Base-by-base conservation (phyloP, 352 stramenopile genomes). In the Globisporangium cystogenes region DNA sequence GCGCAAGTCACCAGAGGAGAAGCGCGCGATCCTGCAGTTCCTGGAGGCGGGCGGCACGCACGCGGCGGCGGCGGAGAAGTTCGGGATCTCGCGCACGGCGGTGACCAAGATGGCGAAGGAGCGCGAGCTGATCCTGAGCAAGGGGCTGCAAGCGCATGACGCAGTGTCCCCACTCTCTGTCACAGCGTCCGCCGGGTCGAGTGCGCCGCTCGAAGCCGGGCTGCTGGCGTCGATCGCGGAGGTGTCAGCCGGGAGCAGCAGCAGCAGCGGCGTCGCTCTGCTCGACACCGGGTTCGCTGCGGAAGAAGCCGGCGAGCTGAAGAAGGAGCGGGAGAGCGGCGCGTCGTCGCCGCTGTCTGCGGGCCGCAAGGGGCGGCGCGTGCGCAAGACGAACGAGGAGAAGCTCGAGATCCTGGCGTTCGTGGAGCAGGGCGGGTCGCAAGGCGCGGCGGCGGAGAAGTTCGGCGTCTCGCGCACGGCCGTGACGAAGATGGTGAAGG, bases 401-500 rank as follows among this genome's bases (percentile, higher is more conserved):
- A 93, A 93, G 64, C 74, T 93, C 48, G 75, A 87, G 40, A 93
- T 93, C 51, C 39, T 93, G 42, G 67, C 72, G 6, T 93, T 84
- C 57, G 83, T 93, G 11, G 83, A 93, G 44, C 68, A 87, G 27
- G 81, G 81, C 42, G 81, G 80, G 10, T 90, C 83, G 0, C 83
- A 93, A 46, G 76, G 80, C 31, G 74, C 80, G 1, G 80, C 83
- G 7, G 78, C 83, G 0, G 81, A 90, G 51, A 87, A 88, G 51
- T 93, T 90, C 37, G 81, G 81, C 16, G 78, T 93, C 27, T 93
- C 83, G 0, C 73, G 83, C 20, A 89, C 83, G 1, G 83, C 83
- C 0, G 83, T 93, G 55, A 93, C 83, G 5, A 93, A 91, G 55
- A 91, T 93, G 76, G 77, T 93, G 21, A 93, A 93, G 57, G 83